Percentiles rank a stretch among this genome's conserved stretches.
These are phyloP conservation scores for Paragyromitra xinjiangensis DNA, from an alignment of 495 filamentous ascomycete species.

Conservation along the genomic window DNA sequence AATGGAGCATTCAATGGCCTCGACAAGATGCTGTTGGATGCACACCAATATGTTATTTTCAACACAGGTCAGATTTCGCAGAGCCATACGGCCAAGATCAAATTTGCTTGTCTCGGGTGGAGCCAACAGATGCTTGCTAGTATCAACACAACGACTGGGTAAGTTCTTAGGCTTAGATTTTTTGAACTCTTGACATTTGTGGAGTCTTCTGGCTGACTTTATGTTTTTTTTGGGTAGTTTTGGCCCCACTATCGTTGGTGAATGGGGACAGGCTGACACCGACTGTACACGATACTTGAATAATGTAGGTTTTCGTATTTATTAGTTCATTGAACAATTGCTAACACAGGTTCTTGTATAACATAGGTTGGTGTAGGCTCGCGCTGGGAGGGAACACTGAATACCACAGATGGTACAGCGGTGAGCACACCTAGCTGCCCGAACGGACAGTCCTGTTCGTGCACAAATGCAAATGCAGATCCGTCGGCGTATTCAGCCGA, in stretches of 20 bases:
- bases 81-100: conserved; percentile 77
- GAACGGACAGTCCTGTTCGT: conserved; percentile 70
- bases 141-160: conserved; percentile 76
- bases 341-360: conserved; percentile 18
- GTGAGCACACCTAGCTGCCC: conserved; percentile 75
- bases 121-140: conserved; percentile 74
- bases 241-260: conserved; percentile 95
- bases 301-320: conserved; percentile 64
- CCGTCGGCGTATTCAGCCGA: conserved; percentile 69
- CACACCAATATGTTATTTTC: conserved; percentile 93
- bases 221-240: conserved; percentile 63
- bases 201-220: conserved; percentile 16
- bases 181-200: neutral
- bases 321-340: neutral
- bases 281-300: conserved; percentile 91
- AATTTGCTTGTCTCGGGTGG: conserved; percentile 89
- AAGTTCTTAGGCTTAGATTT: conserved; percentile 42
- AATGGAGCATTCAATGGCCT: conserved; percentile 70
- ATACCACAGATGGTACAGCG: conserved; percentile 66
- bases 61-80: conserved; percentile 76
- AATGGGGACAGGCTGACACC: conserved; percentile 98
- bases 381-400: conserved; percentile 86
- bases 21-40: conserved; percentile 78
- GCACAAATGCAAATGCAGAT: conserved; percentile 77
- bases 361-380: conserved; percentile 73